Evolutionary conservation across 2,329 filamentous ascomycete genomes (phyloP).

Genomic region (Claviceps sorghi): DNA sequence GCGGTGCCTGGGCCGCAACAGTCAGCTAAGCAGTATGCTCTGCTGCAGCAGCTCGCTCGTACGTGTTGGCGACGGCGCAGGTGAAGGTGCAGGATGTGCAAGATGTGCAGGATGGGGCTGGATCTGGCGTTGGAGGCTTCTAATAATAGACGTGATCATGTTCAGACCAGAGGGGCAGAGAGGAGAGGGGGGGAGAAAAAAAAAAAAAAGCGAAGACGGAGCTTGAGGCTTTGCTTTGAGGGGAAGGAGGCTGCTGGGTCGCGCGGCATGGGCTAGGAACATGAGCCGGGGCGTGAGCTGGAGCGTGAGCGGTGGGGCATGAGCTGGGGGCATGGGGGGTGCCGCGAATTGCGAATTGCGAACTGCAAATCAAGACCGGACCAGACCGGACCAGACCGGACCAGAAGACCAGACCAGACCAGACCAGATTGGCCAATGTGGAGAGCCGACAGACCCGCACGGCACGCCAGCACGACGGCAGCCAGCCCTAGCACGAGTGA

Average conservation of each 20-base stretch:
- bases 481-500: neutral
- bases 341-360: no score
- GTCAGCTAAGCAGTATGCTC: neutral
- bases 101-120: slow-evolving; percentile 27
- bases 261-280: no score
- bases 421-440: neutral
- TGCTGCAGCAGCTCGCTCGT: neutral
- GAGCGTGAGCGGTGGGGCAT: no score
- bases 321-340: no score
- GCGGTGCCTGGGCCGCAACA: slow-evolving; percentile 1
- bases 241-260: neutral
- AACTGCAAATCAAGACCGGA: no score
- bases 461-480: neutral
- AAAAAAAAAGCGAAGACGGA: no score
- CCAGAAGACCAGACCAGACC: no score
- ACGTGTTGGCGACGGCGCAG: neutral
- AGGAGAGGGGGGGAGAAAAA: slow-evolving; percentile 11
- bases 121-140: slow-evolving; percentile 34
- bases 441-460: neutral
- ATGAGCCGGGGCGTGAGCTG: no score
- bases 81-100: neutral
- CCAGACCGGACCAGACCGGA: no score
- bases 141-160: slow-evolving; percentile 35
- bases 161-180: slow-evolving; percentile 17
- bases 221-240: neutral